phyloP scores from a whole-genome alignment of 257 asterid species.

The Primulina tabacum region DNA sequence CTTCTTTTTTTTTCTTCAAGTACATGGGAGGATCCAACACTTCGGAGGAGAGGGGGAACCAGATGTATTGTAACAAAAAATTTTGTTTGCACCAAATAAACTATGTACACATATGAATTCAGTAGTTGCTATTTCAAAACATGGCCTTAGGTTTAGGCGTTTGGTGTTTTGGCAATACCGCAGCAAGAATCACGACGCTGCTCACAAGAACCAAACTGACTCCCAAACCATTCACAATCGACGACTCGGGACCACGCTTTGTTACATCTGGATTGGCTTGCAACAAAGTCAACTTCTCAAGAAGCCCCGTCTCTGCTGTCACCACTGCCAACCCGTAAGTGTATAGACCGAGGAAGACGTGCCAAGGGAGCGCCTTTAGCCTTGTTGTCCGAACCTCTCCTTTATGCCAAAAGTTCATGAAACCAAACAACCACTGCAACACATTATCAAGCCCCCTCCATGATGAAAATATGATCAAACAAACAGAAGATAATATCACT shows the following conservation, averaged over 20 bases:
- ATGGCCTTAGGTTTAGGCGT: conserved; percentile 28
- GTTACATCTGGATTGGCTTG: conserved; percentile 52
- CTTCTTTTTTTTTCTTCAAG: no score
- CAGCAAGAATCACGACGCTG: conserved; percentile 61
- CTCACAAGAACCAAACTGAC: conserved; percentile 63
- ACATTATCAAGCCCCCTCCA: conserved; percentile 7
- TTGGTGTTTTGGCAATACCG: conserved; percentile 54
- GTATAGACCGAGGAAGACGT: conserved; percentile 73
- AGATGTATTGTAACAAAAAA: background rate
- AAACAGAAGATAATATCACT: background rate
- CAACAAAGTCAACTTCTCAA: conserved; percentile 72
- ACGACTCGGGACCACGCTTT: conserved; percentile 55
- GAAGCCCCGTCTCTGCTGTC: conserved; percentile 87
- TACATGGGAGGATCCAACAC: no score
- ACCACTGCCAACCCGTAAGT: conserved; percentile 74
- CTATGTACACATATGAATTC: background rate
- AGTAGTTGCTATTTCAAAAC: conserved; percentile 25
- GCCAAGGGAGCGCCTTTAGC: conserved; percentile 72
- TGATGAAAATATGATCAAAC: background rate
- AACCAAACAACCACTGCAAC: conserved; percentile 79
- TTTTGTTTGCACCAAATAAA: background rate
- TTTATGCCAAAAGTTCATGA: conserved; percentile 76
- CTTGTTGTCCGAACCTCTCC: conserved; percentile 62
- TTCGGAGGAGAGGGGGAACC: background rate
- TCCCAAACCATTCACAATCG: conserved; percentile 73